Percentiles rank a stretch among this genome's conserved stretches.
Evolutionary conservation across 1,284 basidiomycete species (phyloP).

Genomic region (Heterobasidion annosum): DNA sequence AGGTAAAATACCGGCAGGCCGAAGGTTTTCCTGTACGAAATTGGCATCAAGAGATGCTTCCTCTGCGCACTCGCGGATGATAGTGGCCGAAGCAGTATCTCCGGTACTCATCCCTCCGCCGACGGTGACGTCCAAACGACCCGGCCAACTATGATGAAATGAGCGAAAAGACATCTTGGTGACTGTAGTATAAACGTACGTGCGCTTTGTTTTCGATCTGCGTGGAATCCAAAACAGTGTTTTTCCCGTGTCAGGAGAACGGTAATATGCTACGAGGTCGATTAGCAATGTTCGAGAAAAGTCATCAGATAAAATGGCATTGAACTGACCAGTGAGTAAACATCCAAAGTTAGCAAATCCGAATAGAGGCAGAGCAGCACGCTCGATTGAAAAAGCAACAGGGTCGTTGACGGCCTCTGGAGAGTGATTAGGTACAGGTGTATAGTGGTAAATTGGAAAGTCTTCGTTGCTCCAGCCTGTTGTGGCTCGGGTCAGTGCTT

Average conservation of each 20-base stretch:
- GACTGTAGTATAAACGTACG: not conserved
- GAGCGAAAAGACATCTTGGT: not conserved
- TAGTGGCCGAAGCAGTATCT: not conserved
- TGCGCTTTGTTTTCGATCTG: not conserved
- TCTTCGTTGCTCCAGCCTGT: not conserved
- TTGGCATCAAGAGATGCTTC: not conserved
- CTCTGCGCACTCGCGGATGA: not conserved
- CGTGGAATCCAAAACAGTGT: not conserved
- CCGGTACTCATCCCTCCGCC: not conserved
- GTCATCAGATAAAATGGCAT: not conserved
- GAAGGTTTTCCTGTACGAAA: not conserved
- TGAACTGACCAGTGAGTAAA: not conserved
- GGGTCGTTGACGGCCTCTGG: not conserved
- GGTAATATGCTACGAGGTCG: not conserved
- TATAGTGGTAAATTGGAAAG: not conserved
- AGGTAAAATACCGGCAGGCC: not conserved
- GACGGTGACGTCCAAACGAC: not conserved
- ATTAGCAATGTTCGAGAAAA: not conserved
- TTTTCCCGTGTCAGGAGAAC: not conserved
- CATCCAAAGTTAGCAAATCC: not conserved
- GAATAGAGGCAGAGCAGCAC: not conserved
- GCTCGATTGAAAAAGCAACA: not conserved
- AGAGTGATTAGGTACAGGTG: not conserved
- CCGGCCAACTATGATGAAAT: not conserved
- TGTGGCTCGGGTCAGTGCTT: no score